Evolutionary conservation across 2,329 filamentous ascomycete genomes (phyloP), one percentile per base, ranked within the genome.

Genomic region (Arthrinium puccinioides): DNA sequence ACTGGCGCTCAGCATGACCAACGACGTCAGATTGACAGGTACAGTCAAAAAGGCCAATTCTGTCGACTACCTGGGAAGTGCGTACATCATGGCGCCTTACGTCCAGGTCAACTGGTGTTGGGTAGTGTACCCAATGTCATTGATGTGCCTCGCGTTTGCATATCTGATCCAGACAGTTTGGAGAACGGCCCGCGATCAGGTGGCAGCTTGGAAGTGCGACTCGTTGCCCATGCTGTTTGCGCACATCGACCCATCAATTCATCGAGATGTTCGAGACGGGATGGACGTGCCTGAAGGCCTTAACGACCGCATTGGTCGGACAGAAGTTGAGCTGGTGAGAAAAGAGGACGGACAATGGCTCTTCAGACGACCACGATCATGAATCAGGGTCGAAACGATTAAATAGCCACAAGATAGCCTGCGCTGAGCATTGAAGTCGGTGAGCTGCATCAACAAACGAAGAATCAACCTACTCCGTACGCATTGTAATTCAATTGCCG

Each of bases 151-250:
- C 6, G 56, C 57, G 30, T 51, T 63, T 25, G 52, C 51, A 25
- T 63, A 59, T 40, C 56, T 64, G 18, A 41, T 53, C 21, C 46
- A 57, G 37, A 63, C n/a, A n/a, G n/a, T n/a, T n/a, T 45, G 50
- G 40, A 52, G 51, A n/a, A 56, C 54, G 13, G 53, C 57, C 19
- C 53, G 53, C 20, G 56, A 62, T 38, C 53, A n/a, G n/a, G 54
- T 65, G 5, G 56, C 52, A 18, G 57, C 55, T 5, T 63, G 60
- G 60, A 64, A 64, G 37, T 49, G 54, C 15, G 55, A 59, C 30
- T 60, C 57, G 10, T 41, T 64, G 37, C 60, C 60, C 2, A 60
- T 64, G 59, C 41, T 63, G 8, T 64, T 64, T 36, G 61, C 55
- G 32, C 52, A 53, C 6, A 56, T 64, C 14, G 55, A 63, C 28